phyloP scores from a whole-genome alignment of 2,329 filamentous ascomycete species.

The Phaeosphaeriaceae sp. region DNA sequence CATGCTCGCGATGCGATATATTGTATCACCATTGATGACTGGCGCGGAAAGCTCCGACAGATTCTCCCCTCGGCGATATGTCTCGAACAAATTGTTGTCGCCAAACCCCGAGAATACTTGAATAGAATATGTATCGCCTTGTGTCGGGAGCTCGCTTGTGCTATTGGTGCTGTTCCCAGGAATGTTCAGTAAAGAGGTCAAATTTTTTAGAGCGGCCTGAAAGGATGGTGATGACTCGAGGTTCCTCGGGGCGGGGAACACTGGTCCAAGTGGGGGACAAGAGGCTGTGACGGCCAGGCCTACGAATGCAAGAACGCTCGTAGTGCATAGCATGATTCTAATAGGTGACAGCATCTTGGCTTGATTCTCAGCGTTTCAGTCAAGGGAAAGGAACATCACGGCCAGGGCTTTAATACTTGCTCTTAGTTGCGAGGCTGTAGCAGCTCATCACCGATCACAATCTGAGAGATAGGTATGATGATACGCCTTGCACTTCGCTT shows the following conservation, averaged over 20 bases:
- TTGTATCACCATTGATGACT: neutral
- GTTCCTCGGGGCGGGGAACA: neutral
- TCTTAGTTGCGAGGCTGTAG: neutral
- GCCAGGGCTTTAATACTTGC: neutral
- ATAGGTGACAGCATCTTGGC: neutral
- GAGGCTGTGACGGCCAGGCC: neutral
- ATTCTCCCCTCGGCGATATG: neutral
- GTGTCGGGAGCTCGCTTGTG: neutral
- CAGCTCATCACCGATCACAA: neutral
- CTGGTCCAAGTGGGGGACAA: neutral
- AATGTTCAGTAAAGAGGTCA: neutral
- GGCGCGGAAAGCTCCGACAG: neutral
- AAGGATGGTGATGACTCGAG: neutral
- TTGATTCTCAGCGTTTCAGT: neutral
- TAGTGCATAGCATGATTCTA: neutral
- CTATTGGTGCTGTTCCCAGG: neutral
- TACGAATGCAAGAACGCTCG: neutral
- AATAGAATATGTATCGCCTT: neutral
- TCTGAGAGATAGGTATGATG: neutral
- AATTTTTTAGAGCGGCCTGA: neutral
- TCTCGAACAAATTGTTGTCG: neutral
- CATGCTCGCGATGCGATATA: neutral
- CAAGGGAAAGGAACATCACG: neutral
- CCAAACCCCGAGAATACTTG: neutral
- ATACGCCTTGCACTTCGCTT: neutral